These are phyloP conservation scores for Colletotrichum eremochloae DNA, from an alignment of 2,329 filamentous ascomycete species.

Conservation along the genomic window DNA sequence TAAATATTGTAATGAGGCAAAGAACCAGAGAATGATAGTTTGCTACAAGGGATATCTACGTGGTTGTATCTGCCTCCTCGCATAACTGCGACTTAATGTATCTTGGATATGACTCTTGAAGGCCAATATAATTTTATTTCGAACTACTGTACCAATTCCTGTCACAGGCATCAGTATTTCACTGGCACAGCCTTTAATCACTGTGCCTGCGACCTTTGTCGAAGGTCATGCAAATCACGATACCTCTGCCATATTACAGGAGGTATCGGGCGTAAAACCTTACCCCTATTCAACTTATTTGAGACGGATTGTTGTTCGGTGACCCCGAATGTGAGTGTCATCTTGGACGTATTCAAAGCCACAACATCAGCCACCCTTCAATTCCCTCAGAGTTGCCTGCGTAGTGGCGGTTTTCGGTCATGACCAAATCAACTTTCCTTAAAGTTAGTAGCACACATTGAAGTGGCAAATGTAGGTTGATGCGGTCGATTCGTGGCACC, in stretches of 20 bases:
- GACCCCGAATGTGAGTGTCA: background rate
- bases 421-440: constrained; percentile 1
- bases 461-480: background rate
- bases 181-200: no score
- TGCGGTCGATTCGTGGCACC: no score
- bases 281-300: no score
- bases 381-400: background rate
- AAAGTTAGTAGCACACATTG: background rate
- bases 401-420: constrained; percentile 1
- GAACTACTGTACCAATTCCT: no score
- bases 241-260: background rate
- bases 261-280: no score
- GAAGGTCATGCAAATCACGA: background rate
- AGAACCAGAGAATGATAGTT: background rate
- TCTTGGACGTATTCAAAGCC: background rate
- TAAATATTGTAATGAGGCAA: no score
- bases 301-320: background rate
- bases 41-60: background rate
- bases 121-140: no score
- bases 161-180: background rate
- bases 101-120: no score
- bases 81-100: no score
- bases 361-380: background rate
- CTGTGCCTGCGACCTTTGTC: background rate
- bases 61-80: no score